phyloP scores from a whole-genome alignment of 1,284 basidiomycete genomes.

The Cutaneotrichosporon spelunceum region DNA sequence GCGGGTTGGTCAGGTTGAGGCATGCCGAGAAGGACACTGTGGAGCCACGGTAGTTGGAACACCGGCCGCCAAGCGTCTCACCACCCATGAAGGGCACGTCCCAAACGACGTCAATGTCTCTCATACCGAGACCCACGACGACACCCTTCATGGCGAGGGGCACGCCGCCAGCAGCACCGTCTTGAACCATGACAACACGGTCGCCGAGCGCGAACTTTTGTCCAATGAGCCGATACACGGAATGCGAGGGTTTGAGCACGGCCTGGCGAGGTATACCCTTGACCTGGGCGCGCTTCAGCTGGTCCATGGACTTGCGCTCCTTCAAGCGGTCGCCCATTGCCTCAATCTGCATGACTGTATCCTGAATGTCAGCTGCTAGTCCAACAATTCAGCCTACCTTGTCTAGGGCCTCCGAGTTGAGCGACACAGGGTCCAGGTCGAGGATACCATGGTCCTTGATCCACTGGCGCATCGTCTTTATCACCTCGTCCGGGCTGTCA shows the following conservation, averaged over 20 bases:
- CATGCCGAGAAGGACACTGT: conserved; percentile 79
- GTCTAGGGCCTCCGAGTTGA: conserved; percentile 86
- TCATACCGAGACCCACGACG: conserved; percentile 80
- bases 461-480: conserved; percentile 81
- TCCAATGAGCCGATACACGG: conserved; percentile 81
- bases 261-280: conserved; percentile 91
- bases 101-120: conserved; percentile 94
- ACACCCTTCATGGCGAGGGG: conserved; percentile 89
- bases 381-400: conserved; percentile 53
- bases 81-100: conserved; percentile 94
- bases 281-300: conserved; percentile 83
- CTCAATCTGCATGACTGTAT: conserved; percentile 74
- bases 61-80: conserved; percentile 80
- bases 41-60: conserved; percentile 83
- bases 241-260: conserved; percentile 88
- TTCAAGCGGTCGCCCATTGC: conserved; percentile 27
- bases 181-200: conserved; percentile 91
- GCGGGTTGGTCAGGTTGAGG: conserved; percentile 76
- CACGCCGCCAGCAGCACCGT: conserved; percentile 76
- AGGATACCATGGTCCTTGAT: conserved; percentile 78
- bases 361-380: conserved; percentile 52
- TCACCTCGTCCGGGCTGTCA: conserved; percentile 64
- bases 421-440: conserved; percentile 86
- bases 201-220: conserved; percentile 93
- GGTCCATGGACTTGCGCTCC: conserved; percentile 40